These are phyloP conservation scores for Neurospora sp. DNA, from an alignment of 495 filamentous ascomycete genomes.

Conservation along the genomic window DNA sequence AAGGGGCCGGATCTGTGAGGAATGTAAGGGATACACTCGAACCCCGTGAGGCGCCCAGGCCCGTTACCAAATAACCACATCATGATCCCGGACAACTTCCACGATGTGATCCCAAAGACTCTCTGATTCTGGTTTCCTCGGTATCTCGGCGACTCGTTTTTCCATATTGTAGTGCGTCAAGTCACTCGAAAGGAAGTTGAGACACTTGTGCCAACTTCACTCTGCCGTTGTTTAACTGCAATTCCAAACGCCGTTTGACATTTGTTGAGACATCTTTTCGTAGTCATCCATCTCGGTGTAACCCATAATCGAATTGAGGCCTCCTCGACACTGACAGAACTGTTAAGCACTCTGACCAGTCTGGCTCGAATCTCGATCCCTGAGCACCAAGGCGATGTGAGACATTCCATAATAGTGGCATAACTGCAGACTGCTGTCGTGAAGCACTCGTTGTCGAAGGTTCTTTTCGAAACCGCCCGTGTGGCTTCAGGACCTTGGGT, in stretches of 20 bases:
- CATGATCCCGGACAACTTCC: neutral
- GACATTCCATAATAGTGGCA: neutral
- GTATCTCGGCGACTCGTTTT: neutral
- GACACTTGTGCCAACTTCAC: neutral
- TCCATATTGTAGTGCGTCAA: neutral
- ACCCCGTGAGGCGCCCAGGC: neutral
- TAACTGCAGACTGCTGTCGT: neutral
- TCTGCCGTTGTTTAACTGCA: neutral
- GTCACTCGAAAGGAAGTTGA: neutral
- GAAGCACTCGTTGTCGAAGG: neutral
- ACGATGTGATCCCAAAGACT: neutral
- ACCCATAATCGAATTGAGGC: neutral
- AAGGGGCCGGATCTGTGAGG: neutral
- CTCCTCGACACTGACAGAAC: neutral
- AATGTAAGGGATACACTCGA: neutral
- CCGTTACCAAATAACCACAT: neutral
- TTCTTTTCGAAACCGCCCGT: conserved; percentile 1
- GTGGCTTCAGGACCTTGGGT: conserved; percentile 4
- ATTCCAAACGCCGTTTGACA: neutral
- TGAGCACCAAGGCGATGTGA: neutral
- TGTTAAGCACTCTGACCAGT: neutral
- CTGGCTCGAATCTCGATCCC: neutral
- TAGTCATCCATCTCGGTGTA: neutral
- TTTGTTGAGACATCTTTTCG: neutral
- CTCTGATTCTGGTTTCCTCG: neutral